These are phyloP conservation scores for Zasmidium cellare DNA, from an alignment of 2,329 filamentous ascomycete species.

Conservation along the genomic window DNA sequence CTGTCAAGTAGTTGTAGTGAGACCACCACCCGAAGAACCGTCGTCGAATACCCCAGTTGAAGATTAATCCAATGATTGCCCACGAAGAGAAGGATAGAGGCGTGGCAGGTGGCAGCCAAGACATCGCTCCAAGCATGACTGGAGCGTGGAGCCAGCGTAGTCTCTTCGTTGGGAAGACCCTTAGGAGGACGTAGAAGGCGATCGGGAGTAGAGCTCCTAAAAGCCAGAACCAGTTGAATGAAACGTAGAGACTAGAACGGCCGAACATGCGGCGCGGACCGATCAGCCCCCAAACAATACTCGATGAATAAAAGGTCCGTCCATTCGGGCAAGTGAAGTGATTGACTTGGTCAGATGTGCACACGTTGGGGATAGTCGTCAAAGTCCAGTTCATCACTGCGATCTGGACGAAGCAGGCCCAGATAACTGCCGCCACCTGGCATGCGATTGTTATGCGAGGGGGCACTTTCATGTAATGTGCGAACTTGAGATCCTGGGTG, in stretches of 20 bases:
- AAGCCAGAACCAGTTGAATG: constrained; percentile 78
- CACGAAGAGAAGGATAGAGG: constrained; percentile 86
- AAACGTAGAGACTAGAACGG: constrained; percentile 70
- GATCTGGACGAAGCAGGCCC: constrained; percentile 80
- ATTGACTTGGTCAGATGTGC: constrained; percentile 76
- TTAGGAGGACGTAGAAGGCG: constrained; percentile 66
- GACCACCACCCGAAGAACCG: constrained; percentile 77
- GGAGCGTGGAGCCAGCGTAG: constrained; percentile 44
- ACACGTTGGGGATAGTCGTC: constrained; percentile 71
- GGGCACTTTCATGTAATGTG: constrained; percentile 85
- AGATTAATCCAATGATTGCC: constrained; percentile 80
- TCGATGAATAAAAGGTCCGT: constrained; percentile 85
- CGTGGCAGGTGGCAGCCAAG: constrained; percentile 79
- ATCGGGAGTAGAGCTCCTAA: constrained; percentile 74
- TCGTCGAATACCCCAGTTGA: constrained; percentile 74
- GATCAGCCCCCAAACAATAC: constrained; percentile 83
- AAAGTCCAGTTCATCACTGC: constrained; percentile 91
- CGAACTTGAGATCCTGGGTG: constrained; percentile 81
- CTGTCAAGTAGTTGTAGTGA: constrained; percentile 88
- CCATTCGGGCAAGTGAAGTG: constrained; percentile 87
- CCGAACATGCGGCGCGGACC: constrained; percentile 83
- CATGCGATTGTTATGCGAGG: constrained; percentile 77
- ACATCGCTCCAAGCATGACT: constrained; percentile 77
- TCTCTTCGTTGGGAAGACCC: constrained; percentile 16
- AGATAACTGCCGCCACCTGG: constrained; percentile 72